Percentiles rank a stretch among this genome's conserved stretches.
Conservation (phyloP, 345 rosid genomes). For the Dovyalis caffra region DNA sequence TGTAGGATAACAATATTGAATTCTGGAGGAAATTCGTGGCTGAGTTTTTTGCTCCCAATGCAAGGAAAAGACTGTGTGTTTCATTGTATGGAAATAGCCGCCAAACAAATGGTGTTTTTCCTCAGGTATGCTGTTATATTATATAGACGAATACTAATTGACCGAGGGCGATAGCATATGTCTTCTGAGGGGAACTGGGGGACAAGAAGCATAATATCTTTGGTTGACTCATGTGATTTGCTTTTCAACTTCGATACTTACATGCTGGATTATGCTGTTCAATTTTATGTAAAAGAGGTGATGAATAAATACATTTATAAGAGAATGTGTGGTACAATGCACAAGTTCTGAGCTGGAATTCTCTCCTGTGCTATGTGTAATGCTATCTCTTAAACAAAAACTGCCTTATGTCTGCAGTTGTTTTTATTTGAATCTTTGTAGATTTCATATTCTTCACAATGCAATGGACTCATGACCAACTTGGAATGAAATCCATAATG, state of each 20-base stretch:
- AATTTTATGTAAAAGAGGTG: background rate
- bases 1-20: conserved; percentile 92
- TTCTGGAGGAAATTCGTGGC: conserved; percentile 97
- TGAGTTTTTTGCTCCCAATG: conserved; percentile 86
- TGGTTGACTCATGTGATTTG: background rate
- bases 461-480: background rate
- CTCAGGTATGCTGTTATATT: conserved; percentile 67
- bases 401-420: background rate
- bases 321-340: background rate
- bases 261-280: background rate
- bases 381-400: background rate
- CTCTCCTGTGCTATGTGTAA: too few relatives aligned
- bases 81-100: conserved; percentile 97
- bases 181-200: background rate
- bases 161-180: background rate
- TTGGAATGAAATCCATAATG: background rate
- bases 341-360: too few relatives aligned
- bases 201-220: background rate
- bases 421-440: background rate
- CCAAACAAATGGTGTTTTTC: conserved; percentile 90
- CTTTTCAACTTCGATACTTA: background rate
- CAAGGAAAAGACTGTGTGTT: conserved; percentile 96
- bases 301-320: background rate
- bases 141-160: background rate
- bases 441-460: background rate